phyloP scores from a whole-genome alignment of 2,329 filamentous ascomycete species.

The Clonostachys rosea region DNA sequence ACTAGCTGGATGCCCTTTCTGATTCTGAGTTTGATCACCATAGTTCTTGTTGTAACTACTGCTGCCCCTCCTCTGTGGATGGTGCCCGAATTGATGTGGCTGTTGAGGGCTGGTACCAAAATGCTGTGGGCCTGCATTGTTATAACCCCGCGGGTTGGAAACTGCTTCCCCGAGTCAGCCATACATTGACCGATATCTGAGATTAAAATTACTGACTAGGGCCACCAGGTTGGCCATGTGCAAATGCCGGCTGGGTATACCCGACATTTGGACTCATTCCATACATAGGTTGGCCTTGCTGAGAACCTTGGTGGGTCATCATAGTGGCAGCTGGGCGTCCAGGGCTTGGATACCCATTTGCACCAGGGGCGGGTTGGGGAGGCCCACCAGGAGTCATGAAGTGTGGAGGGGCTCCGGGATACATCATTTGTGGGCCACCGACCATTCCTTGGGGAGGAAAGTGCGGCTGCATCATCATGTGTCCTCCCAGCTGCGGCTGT shows the following conservation, averaged over 20 bases:
- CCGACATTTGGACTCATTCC: slow-evolving; percentile 73
- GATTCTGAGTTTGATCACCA: slow-evolving; percentile 36
- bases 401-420: slow-evolving; percentile 60
- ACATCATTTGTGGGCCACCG: slow-evolving; percentile 75
- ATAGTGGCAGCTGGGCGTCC: slow-evolving; percentile 74
- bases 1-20: slow-evolving; percentile 25
- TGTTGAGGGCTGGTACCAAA: slow-evolving; percentile 64
- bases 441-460: slow-evolving; percentile 72
- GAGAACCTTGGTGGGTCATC: slow-evolving; percentile 94
- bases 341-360: slow-evolving; percentile 84
- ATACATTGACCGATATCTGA: slow-evolving; percentile 7
- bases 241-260: slow-evolving; percentile 71
- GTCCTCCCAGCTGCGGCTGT: slow-evolving; percentile 64
- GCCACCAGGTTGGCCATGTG: slow-evolving; percentile 58
- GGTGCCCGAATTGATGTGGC: slow-evolving; percentile 56
- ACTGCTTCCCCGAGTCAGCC: slow-evolving; percentile 42
- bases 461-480: slow-evolving; percentile 80
- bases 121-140: slow-evolving; percentile 54
- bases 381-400: slow-evolving; percentile 58
- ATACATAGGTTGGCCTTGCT: slow-evolving; percentile 78
- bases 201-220: slow-evolving; percentile 58
- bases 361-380: slow-evolving; percentile 56
- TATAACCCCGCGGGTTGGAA: slow-evolving; percentile 57
- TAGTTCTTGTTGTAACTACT: slow-evolving; percentile 51
- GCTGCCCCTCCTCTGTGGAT: slow-evolving; percentile 51